Evolutionary conservation across 23 red algal genomes (phyloP), one percentile per base, ranked within the genome.

Genomic region (Gracilaria domingensis): DNA sequence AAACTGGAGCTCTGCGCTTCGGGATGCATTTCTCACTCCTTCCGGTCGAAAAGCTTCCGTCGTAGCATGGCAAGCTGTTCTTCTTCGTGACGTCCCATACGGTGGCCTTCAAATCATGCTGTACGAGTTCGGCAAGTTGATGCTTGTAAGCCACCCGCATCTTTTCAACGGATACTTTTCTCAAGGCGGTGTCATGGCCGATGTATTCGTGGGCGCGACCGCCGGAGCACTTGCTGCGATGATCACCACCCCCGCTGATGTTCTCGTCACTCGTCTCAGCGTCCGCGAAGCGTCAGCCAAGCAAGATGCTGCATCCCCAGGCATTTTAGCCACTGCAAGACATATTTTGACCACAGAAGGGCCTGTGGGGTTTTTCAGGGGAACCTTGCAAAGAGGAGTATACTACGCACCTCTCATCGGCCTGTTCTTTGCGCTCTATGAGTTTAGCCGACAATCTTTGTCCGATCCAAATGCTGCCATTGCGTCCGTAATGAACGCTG

Each of bases 321-420:
- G 82, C 53, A 81, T 80, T 30, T 35, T 71, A 9, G 55, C 65
- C 55, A 75, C 69, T 0, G 67, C 67, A n/a, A 75, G 54, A 64
- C 78, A 75, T 11, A 85, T 95, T 11, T 79, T 85, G 67, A 29
- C 44, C 32, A 82, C 75, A 28, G 85, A 91, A 55, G 94, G 94
- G 44, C 51, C 55, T 29, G 2, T n/a, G 30, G 94, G 77, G 0
- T 62, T 95, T 12, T 95, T 82, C 69, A 40, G 79, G 40, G 94
- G 94, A 33, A 59, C 62, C 42, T 89, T 90, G 59, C 94, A 95
- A 39, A 81, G 94, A 51, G 94, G 86, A 21, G 28, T 57, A 9
- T 95, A 91, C 57, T 95, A 95, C 57, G 94, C 94, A 36, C 94
- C 94, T 24, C 87, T 95, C 73, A 95, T 95, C 37, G 94, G 94